Evolutionary conservation across 108 stramenopile genomes (phyloP), one percentile per base, ranked within the genome.

Genomic region (Schizochytrium sp.): DNA sequence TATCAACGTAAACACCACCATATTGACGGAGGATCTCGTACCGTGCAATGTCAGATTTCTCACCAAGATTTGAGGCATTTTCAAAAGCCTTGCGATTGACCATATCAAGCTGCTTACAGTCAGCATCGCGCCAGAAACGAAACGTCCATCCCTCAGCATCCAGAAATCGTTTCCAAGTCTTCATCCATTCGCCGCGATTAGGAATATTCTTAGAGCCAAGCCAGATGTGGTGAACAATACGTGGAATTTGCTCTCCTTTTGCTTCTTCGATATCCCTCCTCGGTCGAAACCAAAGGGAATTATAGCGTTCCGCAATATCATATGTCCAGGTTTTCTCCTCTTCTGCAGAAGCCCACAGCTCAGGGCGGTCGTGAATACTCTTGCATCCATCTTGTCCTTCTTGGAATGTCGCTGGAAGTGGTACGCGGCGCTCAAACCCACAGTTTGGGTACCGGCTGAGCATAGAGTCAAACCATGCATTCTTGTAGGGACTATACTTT

Each of bases 161-260:
- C 15, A 55, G 76, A 49, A 55, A 55, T 42, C 76, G 10, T 53
- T 83, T 17, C 76, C 76, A 83, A 3, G 50, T 38, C 50, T 83
- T 83, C 50, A 83, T 38, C 76, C 76, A 83, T n/a, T 83, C 76
- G 15, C 53, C 76, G 47, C 55, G 47, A 53, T 83, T 83, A 5
- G 76, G 76, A 5, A 83, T 42, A 5, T 10, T 10, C 47, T 83
- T 55, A 1, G 10, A 19, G 1, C 76, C 76, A 5, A 83, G 28
- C 76, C 76, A 83, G 40, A 83, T 83, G 76, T 83, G 76, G n/a
- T 83, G 76, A 28, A 83, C 53, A 53, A 83, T 83, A n/a, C 76
- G 76, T 10, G 76, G 76, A 55, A 83, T 83, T 13, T 28, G 17
- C 40, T 44, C 28, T 41, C 40, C 19, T 17, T 15, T 12, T 8